A percentile compares a stretch with the other conserved stretches of the same genome.
Conservation (phyloP, 345 rosid species). For the Eucalyptus leucophloia region DNA sequence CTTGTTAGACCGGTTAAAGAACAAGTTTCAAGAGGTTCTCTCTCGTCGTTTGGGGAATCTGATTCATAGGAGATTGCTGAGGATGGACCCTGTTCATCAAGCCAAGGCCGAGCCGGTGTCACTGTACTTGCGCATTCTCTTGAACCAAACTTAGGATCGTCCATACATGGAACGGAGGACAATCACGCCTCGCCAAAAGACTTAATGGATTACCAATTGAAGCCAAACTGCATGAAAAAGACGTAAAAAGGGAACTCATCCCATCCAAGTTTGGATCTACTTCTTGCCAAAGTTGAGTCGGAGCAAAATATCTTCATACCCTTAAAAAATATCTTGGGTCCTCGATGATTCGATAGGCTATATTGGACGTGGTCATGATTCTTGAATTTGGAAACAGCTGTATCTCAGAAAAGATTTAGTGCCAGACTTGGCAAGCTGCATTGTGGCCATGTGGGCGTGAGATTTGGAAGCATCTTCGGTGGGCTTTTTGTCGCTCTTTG, state of each 20-base stretch:
- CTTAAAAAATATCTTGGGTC: neutral
- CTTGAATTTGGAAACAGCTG: neutral
- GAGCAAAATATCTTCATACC: neutral
- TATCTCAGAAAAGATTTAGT: neutral
- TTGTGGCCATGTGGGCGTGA: neutral
- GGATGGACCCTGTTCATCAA: neutral
- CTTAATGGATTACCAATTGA: neutral
- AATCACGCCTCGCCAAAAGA: neutral
- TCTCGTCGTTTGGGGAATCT: neutral
- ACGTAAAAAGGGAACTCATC: neutral
- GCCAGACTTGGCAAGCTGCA: neutral
- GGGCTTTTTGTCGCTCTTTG: neutral
- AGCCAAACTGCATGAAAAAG: neutral
- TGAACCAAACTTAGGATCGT: neutral
- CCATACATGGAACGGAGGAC: neutral
- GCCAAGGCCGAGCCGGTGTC: neutral
- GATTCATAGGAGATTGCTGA: neutral
- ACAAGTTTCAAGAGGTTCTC: neutral
- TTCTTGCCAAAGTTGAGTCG: neutral
- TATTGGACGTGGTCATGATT: neutral
- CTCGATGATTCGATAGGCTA: neutral
- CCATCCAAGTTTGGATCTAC: neutral
- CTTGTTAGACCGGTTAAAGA: neutral
- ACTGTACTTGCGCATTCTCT: neutral
- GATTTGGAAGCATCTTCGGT: neutral